Evolutionary conservation across 805 yeast species (phyloP).

Genomic region (Vanderwaltozyma polyspora): DNA sequence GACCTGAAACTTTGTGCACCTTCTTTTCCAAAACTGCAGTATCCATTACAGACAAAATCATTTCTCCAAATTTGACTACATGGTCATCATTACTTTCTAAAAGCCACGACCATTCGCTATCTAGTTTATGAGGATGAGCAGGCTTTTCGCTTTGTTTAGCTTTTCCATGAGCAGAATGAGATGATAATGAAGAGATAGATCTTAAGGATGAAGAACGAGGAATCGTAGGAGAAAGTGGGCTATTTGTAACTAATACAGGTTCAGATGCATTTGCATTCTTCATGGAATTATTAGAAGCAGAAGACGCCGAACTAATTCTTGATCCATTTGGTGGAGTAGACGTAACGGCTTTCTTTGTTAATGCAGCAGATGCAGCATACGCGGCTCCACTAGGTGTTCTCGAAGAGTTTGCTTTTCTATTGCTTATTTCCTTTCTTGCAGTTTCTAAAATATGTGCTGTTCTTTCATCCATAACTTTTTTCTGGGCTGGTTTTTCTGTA

Average conservation of each 20-base stretch:
- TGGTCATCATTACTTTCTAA: slow-evolving; percentile 49
- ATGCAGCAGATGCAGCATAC: slow-evolving; percentile 16
- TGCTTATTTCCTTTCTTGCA: slow-evolving; percentile 17
- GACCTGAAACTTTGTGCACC: slow-evolving; percentile 37
- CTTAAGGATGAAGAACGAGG: not conserved
- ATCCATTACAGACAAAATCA: slow-evolving; percentile 33
- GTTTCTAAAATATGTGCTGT: slow-evolving; percentile 24
- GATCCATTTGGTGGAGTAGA: slow-evolving; percentile 4
- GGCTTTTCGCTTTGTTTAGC: not conserved
- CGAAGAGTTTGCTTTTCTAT: slow-evolving; percentile 9
- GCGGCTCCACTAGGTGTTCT: slow-evolving; percentile 15
- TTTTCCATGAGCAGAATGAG: slow-evolving; percentile 1
- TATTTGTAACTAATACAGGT: not conserved
- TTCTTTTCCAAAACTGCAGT: slow-evolving; percentile 43
- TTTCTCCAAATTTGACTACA: slow-evolving; percentile 45
- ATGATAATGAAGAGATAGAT: not conserved
- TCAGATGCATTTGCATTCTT: not conserved
- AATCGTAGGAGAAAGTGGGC: not conserved
- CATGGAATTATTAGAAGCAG: not conserved
- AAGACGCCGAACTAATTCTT: slow-evolving; percentile 1
- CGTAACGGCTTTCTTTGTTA: slow-evolving; percentile 10
- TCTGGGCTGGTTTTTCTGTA: slow-evolving; percentile 3
- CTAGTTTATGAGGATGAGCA: slow-evolving; percentile 30
- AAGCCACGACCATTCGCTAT: slow-evolving; percentile 47
- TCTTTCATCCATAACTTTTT: slow-evolving; percentile 17